Conservation (phyloP, 495 filamentous ascomycete species). For the Penicillium daleae region DNA sequence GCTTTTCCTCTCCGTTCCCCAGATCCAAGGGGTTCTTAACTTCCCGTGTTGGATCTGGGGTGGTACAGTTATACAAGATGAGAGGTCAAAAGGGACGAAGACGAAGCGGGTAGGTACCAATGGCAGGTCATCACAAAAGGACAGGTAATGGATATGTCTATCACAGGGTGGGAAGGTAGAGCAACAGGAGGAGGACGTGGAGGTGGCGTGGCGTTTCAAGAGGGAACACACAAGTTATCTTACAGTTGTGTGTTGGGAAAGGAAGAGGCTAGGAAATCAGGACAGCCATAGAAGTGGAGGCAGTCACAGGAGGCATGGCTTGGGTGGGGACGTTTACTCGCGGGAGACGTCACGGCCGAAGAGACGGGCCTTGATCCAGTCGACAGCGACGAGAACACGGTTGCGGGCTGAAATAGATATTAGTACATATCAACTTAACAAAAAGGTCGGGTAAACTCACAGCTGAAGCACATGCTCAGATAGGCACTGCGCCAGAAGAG, state of each 20-base stretch:
- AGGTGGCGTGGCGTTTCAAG: conserved; percentile 27
- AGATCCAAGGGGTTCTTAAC: conserved; percentile 1
- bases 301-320: conserved; percentile 10
- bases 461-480: conserved; percentile 99
- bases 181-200: conserved; percentile 22
- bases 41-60: neutral
- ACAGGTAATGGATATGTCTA: conserved; percentile 31
- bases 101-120: conserved; percentile 19
- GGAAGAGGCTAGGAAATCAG: conserved; percentile 20
- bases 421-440: conserved; percentile 18
- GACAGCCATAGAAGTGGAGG: conserved; percentile 20
- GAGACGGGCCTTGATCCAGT: conserved; percentile 94
- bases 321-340: conserved; percentile 60
- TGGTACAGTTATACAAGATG: conserved; percentile 17
- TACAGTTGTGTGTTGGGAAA: conserved; percentile 10
- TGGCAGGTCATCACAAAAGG: conserved; percentile 26
- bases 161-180: conserved; percentile 21
- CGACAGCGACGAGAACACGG: conserved; percentile 85
- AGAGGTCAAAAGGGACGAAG: conserved; percentile 11
- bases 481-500: conserved; percentile 98
- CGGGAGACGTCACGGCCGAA: conserved; percentile 96
- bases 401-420: conserved; percentile 68
- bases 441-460: conserved; percentile 60
- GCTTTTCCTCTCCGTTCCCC: conserved; percentile 26
- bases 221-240: conserved; percentile 4